phyloP scores from a whole-genome alignment of 352 stramenopile species.

The Ophiocytium majus region DNA sequence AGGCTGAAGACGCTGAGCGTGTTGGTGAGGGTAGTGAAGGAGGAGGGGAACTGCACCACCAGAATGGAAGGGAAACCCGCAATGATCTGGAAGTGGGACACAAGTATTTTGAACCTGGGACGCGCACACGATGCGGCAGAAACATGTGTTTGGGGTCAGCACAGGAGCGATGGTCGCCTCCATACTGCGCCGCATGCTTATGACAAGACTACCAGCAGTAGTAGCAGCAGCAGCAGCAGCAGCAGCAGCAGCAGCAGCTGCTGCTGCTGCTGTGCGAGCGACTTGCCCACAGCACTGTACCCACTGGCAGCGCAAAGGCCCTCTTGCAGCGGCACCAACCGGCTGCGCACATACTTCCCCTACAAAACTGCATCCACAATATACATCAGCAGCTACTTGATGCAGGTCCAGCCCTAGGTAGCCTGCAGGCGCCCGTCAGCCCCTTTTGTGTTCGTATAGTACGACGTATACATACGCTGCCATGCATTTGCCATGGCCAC shows the following conservation, averaged over 20 bases:
- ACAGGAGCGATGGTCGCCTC: background rate
- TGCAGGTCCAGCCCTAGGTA: too few relatives aligned
- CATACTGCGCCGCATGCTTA: background rate
- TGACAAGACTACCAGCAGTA: background rate
- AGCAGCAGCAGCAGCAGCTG: background rate
- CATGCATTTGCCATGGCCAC: background rate
- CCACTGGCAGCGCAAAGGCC: too few relatives aligned
- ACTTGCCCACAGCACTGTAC: too few relatives aligned
- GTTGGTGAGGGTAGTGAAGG: slow-evolving; percentile 44
- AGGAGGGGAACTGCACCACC: slow-evolving; percentile 35
- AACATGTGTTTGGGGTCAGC: background rate
- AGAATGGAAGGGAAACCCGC: slow-evolving; percentile 40
- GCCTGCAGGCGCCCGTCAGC: background rate
- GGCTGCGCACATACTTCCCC: too few relatives aligned
- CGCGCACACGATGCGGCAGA: background rate
- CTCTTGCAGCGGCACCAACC: too few relatives aligned
- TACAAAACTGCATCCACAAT: too few relatives aligned
- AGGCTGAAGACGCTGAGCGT: slow-evolving; percentile 47
- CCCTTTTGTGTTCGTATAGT: background rate
- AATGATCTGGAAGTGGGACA: slow-evolving; percentile 55
- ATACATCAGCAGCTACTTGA: too few relatives aligned
- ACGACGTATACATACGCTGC: background rate
- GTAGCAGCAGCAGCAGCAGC: background rate
- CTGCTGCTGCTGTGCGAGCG: background rate
- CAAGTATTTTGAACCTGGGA: background rate